Base-by-base conservation (phyloP, 1,284 basidiomycete genomes). In the Rhizoctonia solani region DNA sequence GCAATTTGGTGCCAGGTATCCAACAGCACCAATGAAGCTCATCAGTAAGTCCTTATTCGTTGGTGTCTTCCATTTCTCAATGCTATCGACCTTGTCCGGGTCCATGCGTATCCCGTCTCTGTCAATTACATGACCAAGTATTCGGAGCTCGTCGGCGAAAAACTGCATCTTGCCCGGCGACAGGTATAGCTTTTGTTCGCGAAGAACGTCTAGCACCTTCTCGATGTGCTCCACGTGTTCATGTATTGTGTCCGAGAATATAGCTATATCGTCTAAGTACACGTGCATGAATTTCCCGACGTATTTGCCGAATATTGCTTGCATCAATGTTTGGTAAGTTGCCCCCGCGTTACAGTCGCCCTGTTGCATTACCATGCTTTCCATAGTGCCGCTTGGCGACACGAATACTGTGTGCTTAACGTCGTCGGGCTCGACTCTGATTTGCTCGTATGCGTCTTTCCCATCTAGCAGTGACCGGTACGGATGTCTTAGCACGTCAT, bases 11-110 rank as follows among this genome's bases (percentile, higher is more conserved):
- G 52, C 72, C 0, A 82, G 59, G 69, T 81, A 82, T 23, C 80
- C 74, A 0, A 81, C 74, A 0, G 79, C 70, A 0, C 79, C 80
- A 0, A 82, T 58, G 49, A 81, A 82, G 13, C 73, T 66, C 50
- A 78, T 77, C 0, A 82, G 72, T n/a, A 80, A 77, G n/a, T 79
- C 73, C 39, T 75, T 77, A 9, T 71, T 73, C 0, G 72, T 56
- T 0, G 78, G 80, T 23, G 21, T 19, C 23, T 69, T 70, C 69
- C 69, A 70, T 9, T 68, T 68, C 21, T 19, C 16, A 6, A 72
- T 63, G 16, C 23, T 54, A 1, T 58, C 68, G 11, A 68, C 58
- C 37, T 69, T 69, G 21, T 58, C 29, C 1, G 66, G 66, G 56
- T 70, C 70, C 61, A 70, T 71, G 21, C 34, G 37, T 1, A 70